Evolutionary conservation across 805 yeast genomes (phyloP).

Genomic region (Blastobotrys parvus): DNA sequence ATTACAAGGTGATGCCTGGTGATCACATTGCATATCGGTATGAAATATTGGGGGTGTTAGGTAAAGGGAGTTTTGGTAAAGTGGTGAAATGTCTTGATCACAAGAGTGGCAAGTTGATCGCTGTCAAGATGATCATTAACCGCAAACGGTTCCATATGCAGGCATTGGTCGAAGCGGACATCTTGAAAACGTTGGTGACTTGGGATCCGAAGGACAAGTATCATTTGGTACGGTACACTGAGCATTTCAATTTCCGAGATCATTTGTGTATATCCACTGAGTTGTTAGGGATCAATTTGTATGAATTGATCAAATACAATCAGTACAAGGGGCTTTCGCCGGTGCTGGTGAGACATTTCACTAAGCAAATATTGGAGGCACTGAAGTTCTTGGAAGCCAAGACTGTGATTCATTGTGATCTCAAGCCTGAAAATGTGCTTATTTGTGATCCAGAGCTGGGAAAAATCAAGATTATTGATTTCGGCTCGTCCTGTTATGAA

Average conservation of each 20-base stretch:
- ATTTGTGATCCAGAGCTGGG: conserved; percentile 37
- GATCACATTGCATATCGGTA: conserved; percentile 76
- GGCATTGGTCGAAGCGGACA: conserved; percentile 67
- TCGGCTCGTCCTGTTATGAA: conserved; percentile 48
- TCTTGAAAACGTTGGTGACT: conserved; percentile 42
- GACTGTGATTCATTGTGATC: conserved; percentile 69
- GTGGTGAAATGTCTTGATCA: conserved; percentile 67
- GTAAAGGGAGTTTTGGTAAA: conserved; percentile 77
- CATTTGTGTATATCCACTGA: conserved; percentile 81
- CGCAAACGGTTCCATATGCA: conserved; percentile 68
- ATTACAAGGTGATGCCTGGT: conserved; percentile 44
- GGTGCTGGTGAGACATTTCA: conserved; percentile 33
- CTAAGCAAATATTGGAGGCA: conserved; percentile 50
- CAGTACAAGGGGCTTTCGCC: conserved; percentile 29
- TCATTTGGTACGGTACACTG: conserved; percentile 46
- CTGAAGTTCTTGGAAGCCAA: conserved; percentile 48
- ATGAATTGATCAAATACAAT: conserved; percentile 40
- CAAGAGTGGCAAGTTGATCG: conserved; percentile 48
- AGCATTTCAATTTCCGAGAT: conserved; percentile 70
- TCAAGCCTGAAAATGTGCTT: conserved; percentile 81
- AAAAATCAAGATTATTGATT: conserved; percentile 64
- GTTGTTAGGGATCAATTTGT: conserved; percentile 56
- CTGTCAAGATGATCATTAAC: conserved; percentile 69
- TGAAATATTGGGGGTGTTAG: conserved; percentile 50
- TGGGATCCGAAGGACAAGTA: conserved; percentile 27